Percentiles rank a stretch among this genome's conserved stretches.
Evolutionary conservation across 495 filamentous ascomycete genomes (phyloP).

Genomic region (Halenospora varia): DNA sequence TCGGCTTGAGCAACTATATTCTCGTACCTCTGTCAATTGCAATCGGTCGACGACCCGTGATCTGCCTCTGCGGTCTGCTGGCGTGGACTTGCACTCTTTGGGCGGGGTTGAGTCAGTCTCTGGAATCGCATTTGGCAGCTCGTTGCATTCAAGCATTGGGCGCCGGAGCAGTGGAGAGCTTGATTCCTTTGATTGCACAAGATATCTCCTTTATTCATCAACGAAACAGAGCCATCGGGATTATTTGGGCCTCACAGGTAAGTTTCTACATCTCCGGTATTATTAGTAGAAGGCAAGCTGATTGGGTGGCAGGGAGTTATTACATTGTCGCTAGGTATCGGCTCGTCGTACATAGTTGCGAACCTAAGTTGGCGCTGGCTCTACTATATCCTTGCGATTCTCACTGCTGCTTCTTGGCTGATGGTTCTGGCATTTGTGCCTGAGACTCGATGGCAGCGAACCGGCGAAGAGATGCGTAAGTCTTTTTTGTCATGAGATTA

Average conservation of each 20-base stretch:
- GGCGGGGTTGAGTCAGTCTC: constrained; percentile 21
- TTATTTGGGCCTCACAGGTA: constrained; percentile 24
- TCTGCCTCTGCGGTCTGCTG: constrained; percentile 21
- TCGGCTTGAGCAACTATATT: constrained; percentile 25
- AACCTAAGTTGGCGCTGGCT: constrained; percentile 26
- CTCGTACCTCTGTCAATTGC: constrained; percentile 26
- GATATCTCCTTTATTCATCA: constrained; percentile 28
- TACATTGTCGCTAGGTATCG: constrained; percentile 14
- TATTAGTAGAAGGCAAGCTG: background rate
- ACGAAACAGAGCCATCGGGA: constrained; percentile 25
- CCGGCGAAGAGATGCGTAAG: constrained; percentile 18
- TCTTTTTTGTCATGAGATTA: background rate
- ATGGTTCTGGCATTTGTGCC: constrained; percentile 21
- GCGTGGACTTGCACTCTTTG: constrained; percentile 26
- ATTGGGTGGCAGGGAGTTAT: background rate
- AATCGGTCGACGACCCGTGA: constrained; percentile 26
- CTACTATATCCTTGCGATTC: constrained; percentile 24
- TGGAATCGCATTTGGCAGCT: constrained; percentile 21
- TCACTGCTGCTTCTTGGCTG: constrained; percentile 22
- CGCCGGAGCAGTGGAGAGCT: constrained; percentile 26
- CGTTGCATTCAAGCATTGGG: constrained; percentile 23
- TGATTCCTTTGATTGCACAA: constrained; percentile 26
- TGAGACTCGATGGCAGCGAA: constrained; percentile 26
- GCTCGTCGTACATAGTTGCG: constrained; percentile 20
- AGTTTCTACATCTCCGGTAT: constrained; percentile 14